Base-by-base conservation (phyloP, 257 asterid species). In the Fraxinus quadrangulata region DNA sequence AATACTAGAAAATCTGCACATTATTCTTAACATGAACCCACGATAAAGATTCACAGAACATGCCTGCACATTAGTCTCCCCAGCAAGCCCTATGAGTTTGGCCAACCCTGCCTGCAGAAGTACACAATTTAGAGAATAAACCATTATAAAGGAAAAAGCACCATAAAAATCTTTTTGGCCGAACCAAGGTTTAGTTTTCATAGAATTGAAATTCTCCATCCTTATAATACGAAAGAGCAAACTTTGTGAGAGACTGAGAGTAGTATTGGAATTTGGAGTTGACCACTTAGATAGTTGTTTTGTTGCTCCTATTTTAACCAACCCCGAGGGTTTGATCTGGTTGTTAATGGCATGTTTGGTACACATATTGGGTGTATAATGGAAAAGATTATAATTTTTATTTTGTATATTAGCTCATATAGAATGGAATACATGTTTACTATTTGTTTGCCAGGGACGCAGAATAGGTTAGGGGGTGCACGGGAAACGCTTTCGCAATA, bases 51-150 rank as follows among this genome's bases (percentile, higher is more conserved):
- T 67, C 21, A 17, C 67, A 11, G 34, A 78, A 83, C 85, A 81
- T 85, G 89, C 99, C 99, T 93, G 98, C 83, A 93, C 96, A 83
- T 95, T 95, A 45, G 96, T 93, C 89, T 95, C 98, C 9, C 99
- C 98, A 1, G 99, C 99, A 63, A 93, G 97, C 79, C 99, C 99
- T 33, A 95, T 88, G 81, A 95, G 98, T 75, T 95, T 93, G 10
- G 99, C 99, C 84, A 94, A 84, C 63, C 98, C 98, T 74, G 97
- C 97, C 98, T 94, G 89, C 77, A 83, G 51, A 81, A 81, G 63
- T 76, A 71, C 51, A 73, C 77, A 14, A 3, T 70, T 11, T 13
- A 78, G 4, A 24, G 45, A 47, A 79, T 63, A 61, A 78, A 54
- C 80, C 28, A 66, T 67, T 49, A 23, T 42, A 39, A 17, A 70